A percentile compares a stretch with the other conserved stretches of the same genome.
phyloP scores from a whole-genome alignment of 306 rosid genomes.

The Cucurbita pepo region DNA sequence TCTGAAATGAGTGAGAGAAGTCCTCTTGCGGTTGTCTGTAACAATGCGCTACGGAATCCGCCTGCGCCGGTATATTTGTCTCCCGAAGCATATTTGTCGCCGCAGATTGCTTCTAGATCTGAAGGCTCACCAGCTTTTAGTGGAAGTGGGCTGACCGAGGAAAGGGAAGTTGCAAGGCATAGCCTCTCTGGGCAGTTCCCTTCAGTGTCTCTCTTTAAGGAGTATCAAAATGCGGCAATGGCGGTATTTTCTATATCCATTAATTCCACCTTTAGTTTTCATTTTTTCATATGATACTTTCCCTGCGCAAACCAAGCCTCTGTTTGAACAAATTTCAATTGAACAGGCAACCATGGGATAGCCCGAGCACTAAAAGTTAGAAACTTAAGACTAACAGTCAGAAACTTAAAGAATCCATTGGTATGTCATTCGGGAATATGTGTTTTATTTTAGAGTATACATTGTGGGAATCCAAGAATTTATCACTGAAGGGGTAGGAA shows the following conservation, averaged over 20 bases:
- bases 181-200: constrained; percentile 67
- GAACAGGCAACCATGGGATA: not conserved
- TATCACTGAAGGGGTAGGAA: not conserved
- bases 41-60: constrained; percentile 31
- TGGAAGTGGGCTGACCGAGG: constrained; percentile 18
- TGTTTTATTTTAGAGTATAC: not conserved
- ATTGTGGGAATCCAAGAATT: not conserved
- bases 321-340: not conserved
- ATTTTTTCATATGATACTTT: not conserved
- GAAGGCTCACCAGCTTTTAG: constrained; percentile 26
- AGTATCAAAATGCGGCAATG: constrained; percentile 86
- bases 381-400: not conserved
- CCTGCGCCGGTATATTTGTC: constrained; percentile 21
- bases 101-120: constrained; percentile 29
- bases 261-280: not conserved
- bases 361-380: not conserved
- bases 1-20: constrained; percentile 26
- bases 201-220: constrained; percentile 78
- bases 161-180: constrained; percentile 25
- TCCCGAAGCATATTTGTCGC: constrained; percentile 41
- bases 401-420: not conserved
- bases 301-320: not conserved
- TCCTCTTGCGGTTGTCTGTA: constrained; percentile 42
- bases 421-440: not conserved
- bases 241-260: constrained; percentile 29